Evolutionary conservation across 1,284 basidiomycete species (phyloP), one percentile per base, ranked within the genome.

Genomic region (Rhodotorula sp.): DNA sequence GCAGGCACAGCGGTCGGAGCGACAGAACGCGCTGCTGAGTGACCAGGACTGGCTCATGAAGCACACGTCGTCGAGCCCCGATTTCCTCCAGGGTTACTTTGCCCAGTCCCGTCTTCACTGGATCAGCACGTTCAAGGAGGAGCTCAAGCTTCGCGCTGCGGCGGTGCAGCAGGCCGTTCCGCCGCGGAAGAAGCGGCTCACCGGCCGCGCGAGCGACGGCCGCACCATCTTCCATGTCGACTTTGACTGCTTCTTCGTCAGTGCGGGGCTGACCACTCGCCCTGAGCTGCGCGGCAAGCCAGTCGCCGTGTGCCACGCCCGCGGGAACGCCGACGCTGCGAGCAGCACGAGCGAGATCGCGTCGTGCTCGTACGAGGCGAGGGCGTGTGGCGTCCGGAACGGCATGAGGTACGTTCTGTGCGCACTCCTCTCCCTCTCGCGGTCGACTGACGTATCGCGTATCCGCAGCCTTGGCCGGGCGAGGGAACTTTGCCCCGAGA

Each of bases 201-300:
- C 73, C 29, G 81, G 81, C 6, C 76, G 79, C 3, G 86, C 82
- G 5, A 61, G 48, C 21, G 77, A 80, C 46, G 87, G 89, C 59
- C 85, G 87, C 22, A 87, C 92, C 27, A 90, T 96, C 77, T 90
- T 97, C 87, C 94, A 97, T 79, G 92, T 92, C 78, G 94, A 97
- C 81, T 98, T 99, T 79, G 96, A 99, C 80, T 93, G 90, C 78
- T 99, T 98, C 85, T 99, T 99, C 79, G 94, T 97, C 21, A 89
- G 91, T 1, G 94, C 90, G n/a, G 92, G 93, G 0, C 81, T 96
- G 59, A 84, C 91, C 6, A 87, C 85, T 65, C 84, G 91, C 0
- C 91, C 92, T 0, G 86, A 95, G 70, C 81, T 96, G 54, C 88
- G 87, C 64, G 92, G 92, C 1, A 91, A 91, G 80, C 92, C 96